A percentile compares a stretch with the other conserved stretches of the same genome.
Conservation (phyloP, 495 filamentous ascomycete genomes). For the Hyphodiscus hymeniophilus region DNA sequence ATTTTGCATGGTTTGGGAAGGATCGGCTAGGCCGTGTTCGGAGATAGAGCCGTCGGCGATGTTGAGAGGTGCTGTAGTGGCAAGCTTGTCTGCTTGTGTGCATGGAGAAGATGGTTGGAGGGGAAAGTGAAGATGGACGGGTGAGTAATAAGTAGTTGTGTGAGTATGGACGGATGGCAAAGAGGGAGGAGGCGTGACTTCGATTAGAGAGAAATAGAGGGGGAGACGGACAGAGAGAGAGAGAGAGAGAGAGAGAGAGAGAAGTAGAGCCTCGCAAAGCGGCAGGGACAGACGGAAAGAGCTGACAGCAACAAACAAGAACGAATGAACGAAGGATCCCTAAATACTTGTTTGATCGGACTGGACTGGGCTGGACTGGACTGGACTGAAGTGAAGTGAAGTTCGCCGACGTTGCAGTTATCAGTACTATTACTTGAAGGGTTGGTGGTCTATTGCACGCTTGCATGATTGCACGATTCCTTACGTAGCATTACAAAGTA, state of each 20-base stretch:
- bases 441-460: not conserved
- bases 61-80: too few relatives aligned
- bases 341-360: not conserved
- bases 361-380: not conserved
- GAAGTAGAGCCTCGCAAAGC: not conserved
- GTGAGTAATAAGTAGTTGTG: not conserved
- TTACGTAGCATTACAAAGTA: too few relatives aligned
- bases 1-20: too few relatives aligned
- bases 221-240: not conserved
- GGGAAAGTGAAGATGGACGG: not conserved
- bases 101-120: not conserved
- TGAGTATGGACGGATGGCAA: not conserved
- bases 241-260: not conserved
- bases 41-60: too few relatives aligned
- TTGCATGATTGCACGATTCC: not conserved
- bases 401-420: too few relatives aligned
- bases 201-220: not conserved
- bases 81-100: too few relatives aligned
- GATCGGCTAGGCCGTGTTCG: too few relatives aligned
- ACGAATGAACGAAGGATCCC: too few relatives aligned
- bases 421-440: not conserved
- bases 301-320: too few relatives aligned
- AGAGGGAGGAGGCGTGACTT: too few relatives aligned
- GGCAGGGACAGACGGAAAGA: not conserved
- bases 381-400: too few relatives aligned